phyloP scores from a whole-genome alignment of 192 early-diverging fungal species.

The Gigaspora rosea region DNA sequence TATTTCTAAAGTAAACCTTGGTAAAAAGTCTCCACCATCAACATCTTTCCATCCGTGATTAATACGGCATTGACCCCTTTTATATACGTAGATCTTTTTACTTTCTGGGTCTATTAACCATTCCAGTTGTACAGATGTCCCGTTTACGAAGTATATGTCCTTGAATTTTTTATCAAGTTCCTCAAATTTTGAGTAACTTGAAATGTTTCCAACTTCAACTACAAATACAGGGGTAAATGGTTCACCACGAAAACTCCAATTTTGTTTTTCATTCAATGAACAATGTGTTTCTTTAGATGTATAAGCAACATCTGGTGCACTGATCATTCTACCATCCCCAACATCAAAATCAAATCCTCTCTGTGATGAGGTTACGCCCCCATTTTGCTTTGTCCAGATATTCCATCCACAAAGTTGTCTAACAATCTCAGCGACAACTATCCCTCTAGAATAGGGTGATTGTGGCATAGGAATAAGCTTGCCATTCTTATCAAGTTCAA shows the following conservation, averaged over 20 bases:
- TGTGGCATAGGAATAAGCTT: constrained; percentile 29
- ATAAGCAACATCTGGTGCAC: constrained; percentile 27
- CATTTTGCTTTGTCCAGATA: constrained; percentile 19
- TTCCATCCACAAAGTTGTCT: constrained; percentile 32
- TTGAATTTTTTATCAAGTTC: constrained; percentile 18
- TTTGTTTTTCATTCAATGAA: constrained; percentile 17
- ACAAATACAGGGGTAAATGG: constrained; percentile 31
- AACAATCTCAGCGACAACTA: constrained; percentile 28
- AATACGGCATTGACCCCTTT: neutral
- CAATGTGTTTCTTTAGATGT: constrained; percentile 2
- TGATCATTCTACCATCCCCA: constrained; percentile 24
- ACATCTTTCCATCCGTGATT: constrained; percentile 31
- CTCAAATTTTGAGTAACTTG: constrained; percentile 17
- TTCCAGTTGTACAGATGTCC: constrained; percentile 4
- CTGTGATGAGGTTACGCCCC: constrained; percentile 32
- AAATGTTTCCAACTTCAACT: constrained; percentile 20
- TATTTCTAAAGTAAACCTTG: constrained; percentile 27
- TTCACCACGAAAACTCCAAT: constrained; percentile 21
- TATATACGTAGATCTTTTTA: constrained; percentile 26
- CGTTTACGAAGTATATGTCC: constrained; percentile 2
- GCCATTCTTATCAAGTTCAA: constrained; percentile 28
- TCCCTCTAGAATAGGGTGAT: constrained; percentile 3
- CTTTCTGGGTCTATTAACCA: constrained; percentile 31
- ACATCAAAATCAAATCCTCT: constrained; percentile 29
- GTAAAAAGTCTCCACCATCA: constrained; percentile 28